Evolutionary conservation across 805 yeast species (phyloP).

Genomic region (Wickerhamiella siamensis): DNA sequence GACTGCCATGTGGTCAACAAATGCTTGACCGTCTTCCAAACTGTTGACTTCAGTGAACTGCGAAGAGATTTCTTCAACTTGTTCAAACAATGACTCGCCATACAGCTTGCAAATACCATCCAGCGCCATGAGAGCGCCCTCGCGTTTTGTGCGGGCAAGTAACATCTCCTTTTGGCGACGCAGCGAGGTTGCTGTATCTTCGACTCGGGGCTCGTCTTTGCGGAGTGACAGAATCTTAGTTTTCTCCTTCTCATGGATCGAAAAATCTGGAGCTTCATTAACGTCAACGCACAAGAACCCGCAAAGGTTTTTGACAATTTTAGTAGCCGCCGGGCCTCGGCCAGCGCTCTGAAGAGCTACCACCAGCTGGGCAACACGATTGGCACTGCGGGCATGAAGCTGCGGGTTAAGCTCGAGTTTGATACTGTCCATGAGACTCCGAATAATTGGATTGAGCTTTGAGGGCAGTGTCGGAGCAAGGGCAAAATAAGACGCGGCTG

Average conservation of each 20-base stretch:
- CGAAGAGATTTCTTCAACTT: conserved; percentile 51
- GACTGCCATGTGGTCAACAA: conserved; percentile 78
- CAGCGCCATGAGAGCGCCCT: conserved; percentile 67
- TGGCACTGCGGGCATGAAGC: conserved; percentile 60
- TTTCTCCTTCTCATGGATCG: conserved; percentile 40
- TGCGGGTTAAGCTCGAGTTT: conserved; percentile 55
- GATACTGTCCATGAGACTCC: conserved; percentile 84
- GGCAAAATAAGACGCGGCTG: conserved; percentile 59
- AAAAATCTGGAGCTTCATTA: conserved; percentile 86
- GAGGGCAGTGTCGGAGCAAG: conserved; percentile 47
- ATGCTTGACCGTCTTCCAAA: conserved; percentile 35
- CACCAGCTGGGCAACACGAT: conserved; percentile 51
- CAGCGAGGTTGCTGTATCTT: conserved; percentile 39
- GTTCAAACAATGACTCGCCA: conserved; percentile 38
- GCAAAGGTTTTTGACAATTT: conserved; percentile 78
- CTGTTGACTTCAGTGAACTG: conserved; percentile 25
- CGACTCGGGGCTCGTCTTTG: conserved; percentile 32
- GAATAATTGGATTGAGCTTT: conserved; percentile 75
- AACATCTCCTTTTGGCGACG: conserved; percentile 40
- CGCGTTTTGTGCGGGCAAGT: conserved; percentile 58
- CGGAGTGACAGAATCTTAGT: conserved; percentile 55
- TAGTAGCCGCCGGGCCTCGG: conserved; percentile 68
- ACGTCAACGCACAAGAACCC: conserved; percentile 93
- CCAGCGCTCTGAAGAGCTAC: conserved; percentile 39
- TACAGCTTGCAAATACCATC: conserved; percentile 42